These are phyloP conservation scores for Abortiporus biennis DNA, from an alignment of 1,284 basidiomycete species.

Conservation along the genomic window DNA sequence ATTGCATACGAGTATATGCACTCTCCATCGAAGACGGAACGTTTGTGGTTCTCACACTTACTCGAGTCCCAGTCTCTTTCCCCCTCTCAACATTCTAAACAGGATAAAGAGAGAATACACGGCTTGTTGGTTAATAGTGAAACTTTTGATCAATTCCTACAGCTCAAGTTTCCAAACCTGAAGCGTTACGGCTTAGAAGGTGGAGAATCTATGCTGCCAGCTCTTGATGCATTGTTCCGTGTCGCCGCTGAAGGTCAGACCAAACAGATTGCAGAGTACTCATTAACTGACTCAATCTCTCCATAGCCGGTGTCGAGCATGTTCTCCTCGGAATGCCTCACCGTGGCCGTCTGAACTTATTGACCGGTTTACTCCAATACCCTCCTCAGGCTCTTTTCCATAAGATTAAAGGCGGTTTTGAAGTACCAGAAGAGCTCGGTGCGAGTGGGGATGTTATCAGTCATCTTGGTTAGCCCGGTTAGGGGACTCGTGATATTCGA, in stretches of 20 bases:
- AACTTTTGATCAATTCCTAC: constrained; percentile 77
- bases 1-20: constrained; percentile 92
- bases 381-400: constrained; percentile 69
- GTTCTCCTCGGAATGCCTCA: constrained; percentile 82
- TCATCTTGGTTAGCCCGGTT: constrained; percentile 68
- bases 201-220: constrained; percentile 86
- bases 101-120: constrained; percentile 54
- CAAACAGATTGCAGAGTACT: too few species aligned
- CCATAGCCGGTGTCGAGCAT: constrained; percentile 58
- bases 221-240: constrained; percentile 70
- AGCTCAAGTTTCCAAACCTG: constrained; percentile 77
- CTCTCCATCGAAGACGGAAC: constrained; percentile 72
- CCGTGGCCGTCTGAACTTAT: constrained; percentile 80
- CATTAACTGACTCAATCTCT: too few species aligned
- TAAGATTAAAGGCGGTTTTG: constrained; percentile 78
- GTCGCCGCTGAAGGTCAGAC: constrained; percentile 54
- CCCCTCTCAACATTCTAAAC: constrained; percentile 26
- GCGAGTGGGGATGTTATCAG: constrained; percentile 83
- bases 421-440: constrained; percentile 61
- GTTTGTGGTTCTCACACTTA: constrained; percentile 81
- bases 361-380: constrained; percentile 72
- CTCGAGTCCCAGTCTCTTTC: constrained; percentile 58
- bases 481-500: constrained; percentile 3
- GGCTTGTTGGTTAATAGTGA: constrained; percentile 70
- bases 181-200: constrained; percentile 86